Evolutionary conservation across 108 stramenopile species (phyloP).

Genomic region (Cyclotella baltica): DNA sequence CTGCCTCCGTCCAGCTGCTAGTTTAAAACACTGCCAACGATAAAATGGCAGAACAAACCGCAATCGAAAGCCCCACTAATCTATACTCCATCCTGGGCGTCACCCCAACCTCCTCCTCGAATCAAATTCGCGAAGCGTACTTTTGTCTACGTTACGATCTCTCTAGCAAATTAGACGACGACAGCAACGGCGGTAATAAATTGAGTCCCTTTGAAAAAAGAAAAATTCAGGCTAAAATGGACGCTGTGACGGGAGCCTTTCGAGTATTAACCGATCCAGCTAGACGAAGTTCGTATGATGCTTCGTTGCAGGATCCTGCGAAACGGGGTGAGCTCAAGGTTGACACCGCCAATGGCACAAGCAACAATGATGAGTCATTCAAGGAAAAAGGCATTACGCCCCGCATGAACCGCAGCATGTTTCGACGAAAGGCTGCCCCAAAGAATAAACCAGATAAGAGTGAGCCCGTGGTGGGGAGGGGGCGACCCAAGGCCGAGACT

Average conservation of each 20-base stretch:
- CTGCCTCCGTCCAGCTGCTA: too few relatives aligned
- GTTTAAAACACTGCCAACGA: too few relatives aligned
- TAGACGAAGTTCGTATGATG: constrained; percentile 29
- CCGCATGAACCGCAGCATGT: not conserved
- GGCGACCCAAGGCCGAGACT: constrained; percentile 1
- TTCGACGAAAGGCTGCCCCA: not conserved
- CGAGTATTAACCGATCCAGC: constrained; percentile 38
- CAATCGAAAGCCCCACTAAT: constrained; percentile 48
- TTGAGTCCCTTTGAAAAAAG: constrained; percentile 24
- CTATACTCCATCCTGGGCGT: constrained; percentile 53
- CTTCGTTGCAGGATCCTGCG: not conserved
- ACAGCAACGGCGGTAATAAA: not conserved
- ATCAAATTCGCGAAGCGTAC: constrained; percentile 74
- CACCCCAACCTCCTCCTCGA: constrained; percentile 33
- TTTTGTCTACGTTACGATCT: constrained; percentile 59
- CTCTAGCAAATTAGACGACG: constrained; percentile 28
- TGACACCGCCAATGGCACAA: not conserved
- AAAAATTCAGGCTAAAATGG: constrained; percentile 36
- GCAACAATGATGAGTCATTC: not conserved
- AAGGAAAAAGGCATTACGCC: not conserved
- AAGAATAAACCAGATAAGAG: not conserved
- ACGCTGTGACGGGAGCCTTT: constrained; percentile 42
- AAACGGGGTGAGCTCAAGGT: not conserved
- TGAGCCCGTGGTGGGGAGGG: not conserved
- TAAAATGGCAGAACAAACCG: too few relatives aligned